These are phyloP conservation scores for Penicillium sclerotigenum DNA, from an alignment of 2,329 filamentous ascomycete genomes.

Conservation along the genomic window DNA sequence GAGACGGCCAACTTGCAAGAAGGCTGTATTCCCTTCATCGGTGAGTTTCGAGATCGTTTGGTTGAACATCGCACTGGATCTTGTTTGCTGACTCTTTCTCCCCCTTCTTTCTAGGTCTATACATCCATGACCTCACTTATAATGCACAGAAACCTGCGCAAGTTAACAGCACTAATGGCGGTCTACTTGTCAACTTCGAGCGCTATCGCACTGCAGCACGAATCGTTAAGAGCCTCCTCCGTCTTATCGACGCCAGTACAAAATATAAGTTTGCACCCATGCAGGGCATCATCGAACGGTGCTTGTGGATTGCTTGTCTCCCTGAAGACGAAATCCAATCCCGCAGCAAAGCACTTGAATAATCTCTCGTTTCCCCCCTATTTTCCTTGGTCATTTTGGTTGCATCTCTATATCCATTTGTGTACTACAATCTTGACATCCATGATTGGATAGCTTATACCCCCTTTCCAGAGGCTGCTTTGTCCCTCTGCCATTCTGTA, in stretches of 20 bases:
- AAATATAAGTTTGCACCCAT: constrained; percentile 59
- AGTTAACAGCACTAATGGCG: constrained; percentile 47
- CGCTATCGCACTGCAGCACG: constrained; percentile 62
- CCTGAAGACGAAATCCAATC: constrained; percentile 56
- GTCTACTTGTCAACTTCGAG: constrained; percentile 64
- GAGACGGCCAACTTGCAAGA: constrained; percentile 57
- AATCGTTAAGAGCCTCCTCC: constrained; percentile 62
- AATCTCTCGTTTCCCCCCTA: constrained; percentile 4
- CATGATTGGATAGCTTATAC: constrained; percentile 23
- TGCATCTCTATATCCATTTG: constrained; percentile 6
- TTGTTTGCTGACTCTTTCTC: neutral
- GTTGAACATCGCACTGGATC: neutral
- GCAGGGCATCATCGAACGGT: constrained; percentile 58
- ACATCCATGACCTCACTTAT: constrained; percentile 65
- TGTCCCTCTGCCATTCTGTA: constrained; percentile 13
- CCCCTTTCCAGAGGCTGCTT: constrained; percentile 11
- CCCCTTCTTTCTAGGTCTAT: constrained; percentile 47
- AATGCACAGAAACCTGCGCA: constrained; percentile 64
- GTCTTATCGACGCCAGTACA: constrained; percentile 62
- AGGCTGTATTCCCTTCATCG: constrained; percentile 65
- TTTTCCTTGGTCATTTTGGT: constrained; percentile 6
- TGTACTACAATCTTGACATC: constrained; percentile 11
- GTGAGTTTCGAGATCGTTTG: constrained; percentile 34
- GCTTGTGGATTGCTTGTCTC: constrained; percentile 62
- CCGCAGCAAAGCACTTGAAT: constrained; percentile 46